phyloP scores from a whole-genome alignment of 345 rosid genomes.

The Salix exigua region DNA sequence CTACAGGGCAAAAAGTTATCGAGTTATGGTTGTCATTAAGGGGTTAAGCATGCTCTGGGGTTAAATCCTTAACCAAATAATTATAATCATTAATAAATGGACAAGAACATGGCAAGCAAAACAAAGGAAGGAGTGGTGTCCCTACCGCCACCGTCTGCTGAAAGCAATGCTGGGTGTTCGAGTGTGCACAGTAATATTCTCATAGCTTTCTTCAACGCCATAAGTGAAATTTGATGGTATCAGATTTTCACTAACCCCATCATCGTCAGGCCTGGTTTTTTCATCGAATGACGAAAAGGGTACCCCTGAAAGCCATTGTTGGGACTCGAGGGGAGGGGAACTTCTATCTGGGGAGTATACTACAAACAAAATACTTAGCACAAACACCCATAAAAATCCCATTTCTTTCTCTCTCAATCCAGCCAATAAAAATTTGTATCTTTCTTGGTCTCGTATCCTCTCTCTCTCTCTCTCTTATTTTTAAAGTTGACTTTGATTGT shows the following conservation, averaged over 20 bases:
- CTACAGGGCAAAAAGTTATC: background rate
- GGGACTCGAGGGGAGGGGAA: slow-evolving; percentile 20
- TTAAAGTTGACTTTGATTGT: slow-evolving; percentile 4
- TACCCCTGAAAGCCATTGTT: slow-evolving; percentile 19
- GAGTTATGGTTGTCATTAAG: background rate
- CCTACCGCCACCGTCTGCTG: slow-evolving; percentile 28
- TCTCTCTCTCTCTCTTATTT: background rate
- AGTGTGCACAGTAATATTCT: background rate
- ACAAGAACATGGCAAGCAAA: slow-evolving; percentile 15
- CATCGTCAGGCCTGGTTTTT: slow-evolving; percentile 12
- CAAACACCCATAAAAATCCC: slow-evolving; percentile 17
- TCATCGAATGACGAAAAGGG: slow-evolving; percentile 19
- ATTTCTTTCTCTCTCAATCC: background rate
- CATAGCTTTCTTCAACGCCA: slow-evolving; percentile 40
- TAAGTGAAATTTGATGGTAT: slow-evolving; percentile 32
- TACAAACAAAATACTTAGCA: slow-evolving; percentile 10
- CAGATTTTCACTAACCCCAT: slow-evolving; percentile 13
- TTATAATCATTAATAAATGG: background rate
- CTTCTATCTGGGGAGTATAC: slow-evolving; percentile 24
- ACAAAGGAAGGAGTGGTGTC: slow-evolving; percentile 7
- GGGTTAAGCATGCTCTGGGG: background rate
- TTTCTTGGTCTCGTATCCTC: slow-evolving; percentile 18
- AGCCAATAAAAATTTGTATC: background rate
- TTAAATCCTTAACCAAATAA: background rate
- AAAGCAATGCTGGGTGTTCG: slow-evolving; percentile 26